Base-by-base conservation (phyloP, 1,139 yeast species). In the Yamadazyma dushanensis region DNA sequence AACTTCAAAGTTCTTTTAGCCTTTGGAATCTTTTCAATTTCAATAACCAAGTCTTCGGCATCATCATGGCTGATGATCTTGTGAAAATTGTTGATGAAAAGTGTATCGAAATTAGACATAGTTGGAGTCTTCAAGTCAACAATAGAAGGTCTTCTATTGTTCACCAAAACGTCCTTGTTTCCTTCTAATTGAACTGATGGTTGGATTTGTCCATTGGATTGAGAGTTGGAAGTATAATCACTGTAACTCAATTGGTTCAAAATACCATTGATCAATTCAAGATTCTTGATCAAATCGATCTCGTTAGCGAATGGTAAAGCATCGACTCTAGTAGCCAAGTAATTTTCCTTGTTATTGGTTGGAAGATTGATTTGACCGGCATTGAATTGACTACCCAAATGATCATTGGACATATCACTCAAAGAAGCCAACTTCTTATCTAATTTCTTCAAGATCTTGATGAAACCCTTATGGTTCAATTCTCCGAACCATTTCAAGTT, bases 401-500 rank as follows among this genome's bases (percentile, higher is more conserved):
- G 49, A 21, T 40, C 35, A 29, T 46, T 47, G 2, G 50, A 46
- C 19, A 46, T 32, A 26, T 51, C 46, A 9, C 54, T 42, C 33
- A 66, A 54, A 16, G 52, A 51, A 4, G 51, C 45, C 38, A 83
- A 70, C 56, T 88, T 88, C 65, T 92, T 92, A 57, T 92, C 97
- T 49, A 89, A 72, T 53, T 89, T 89, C 64, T 92, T 92, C 55
- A 92, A 69, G 46, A 92, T 92, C 65, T 92, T 92, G 39, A 80
- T 75, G 52, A 89, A 85, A 0, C 96, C 98, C 43, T 92, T 81
- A 56, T 85, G 88, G 64, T 92, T 92, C 51, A 90, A 76, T 51
- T 90, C 97, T 13, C 95, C 95, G 57, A 79, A 92, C 96, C 97
- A 90, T 56, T 83, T 83, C 54, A 92, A 68, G 59, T 89, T 89